Conservation (phyloP, 495 filamentous ascomycete genomes). For the Penicillium pulvis region DNA sequence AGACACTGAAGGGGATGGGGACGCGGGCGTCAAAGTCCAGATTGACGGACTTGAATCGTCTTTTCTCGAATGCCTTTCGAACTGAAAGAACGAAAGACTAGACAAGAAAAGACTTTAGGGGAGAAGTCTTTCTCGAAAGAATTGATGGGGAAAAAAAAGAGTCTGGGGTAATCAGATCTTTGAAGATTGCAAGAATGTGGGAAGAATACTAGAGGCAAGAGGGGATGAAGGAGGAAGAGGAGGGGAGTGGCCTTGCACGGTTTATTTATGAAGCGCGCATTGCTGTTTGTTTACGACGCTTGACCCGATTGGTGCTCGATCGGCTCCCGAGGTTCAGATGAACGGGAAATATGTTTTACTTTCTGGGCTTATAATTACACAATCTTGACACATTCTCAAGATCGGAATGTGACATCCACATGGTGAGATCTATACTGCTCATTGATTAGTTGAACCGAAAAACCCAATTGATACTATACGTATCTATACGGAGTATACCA, state of each 20-base stretch:
- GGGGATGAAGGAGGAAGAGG: conserved; percentile 9
- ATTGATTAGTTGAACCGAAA: neutral
- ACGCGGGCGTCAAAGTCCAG: conserved; percentile 99
- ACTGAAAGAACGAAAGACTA: conserved; percentile 80
- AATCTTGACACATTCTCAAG: neutral
- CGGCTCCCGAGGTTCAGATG: conserved; percentile 19
- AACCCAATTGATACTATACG: neutral
- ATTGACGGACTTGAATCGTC: conserved; percentile 84
- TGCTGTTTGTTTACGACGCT: conserved; percentile 25
- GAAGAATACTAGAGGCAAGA: conserved; percentile 7
- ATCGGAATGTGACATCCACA: conserved; percentile 1
- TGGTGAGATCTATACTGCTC: neutral
- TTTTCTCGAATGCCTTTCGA: conserved; percentile 95
- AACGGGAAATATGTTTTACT: neutral
- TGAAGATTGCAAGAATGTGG: conserved; percentile 19
- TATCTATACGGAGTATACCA: neutral
- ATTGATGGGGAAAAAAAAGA: conserved; percentile 12
- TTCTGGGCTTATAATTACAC: neutral
- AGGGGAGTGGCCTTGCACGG: conserved; percentile 4
- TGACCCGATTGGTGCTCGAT: conserved; percentile 21
- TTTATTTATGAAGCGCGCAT: conserved; percentile 24
- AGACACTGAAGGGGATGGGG: conserved; percentile 99
- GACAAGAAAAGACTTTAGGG: conserved; percentile 79
- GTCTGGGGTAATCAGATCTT: conserved; percentile 25
- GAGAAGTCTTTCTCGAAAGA: conserved; percentile 46